Evolutionary conservation across 2,329 filamentous ascomycete species (phyloP).

Genomic region (Colletotrichum tanaceti): DNA sequence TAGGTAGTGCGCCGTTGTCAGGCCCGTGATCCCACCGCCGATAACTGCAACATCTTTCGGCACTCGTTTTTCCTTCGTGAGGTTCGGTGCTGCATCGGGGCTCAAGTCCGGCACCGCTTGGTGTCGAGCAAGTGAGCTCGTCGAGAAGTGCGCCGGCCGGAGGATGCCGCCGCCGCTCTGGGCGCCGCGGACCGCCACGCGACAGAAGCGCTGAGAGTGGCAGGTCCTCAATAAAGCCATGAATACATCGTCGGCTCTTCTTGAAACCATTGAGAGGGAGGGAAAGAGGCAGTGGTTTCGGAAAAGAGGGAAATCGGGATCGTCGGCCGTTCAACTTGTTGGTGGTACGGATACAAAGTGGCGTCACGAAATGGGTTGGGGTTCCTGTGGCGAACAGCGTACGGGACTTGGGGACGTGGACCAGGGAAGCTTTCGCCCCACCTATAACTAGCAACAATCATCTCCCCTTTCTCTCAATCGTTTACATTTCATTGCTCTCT

Average conservation of each 20-base stretch:
- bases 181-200: constrained; percentile 11
- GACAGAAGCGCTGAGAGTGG: constrained; percentile 35
- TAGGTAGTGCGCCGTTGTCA: constrained; percentile 82
- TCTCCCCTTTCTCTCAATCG: background rate
- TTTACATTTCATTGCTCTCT: background rate
- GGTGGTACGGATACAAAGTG: constrained; percentile 21
- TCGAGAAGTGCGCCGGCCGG: constrained; percentile 24
- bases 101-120: background rate
- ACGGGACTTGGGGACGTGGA: constrained; percentile 11
- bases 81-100: background rate
- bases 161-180: background rate
- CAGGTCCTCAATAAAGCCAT: constrained; percentile 37
- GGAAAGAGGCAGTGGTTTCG: constrained; percentile 1
- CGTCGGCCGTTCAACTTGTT: background rate
- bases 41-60: constrained; percentile 71
- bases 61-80: constrained; percentile 4
- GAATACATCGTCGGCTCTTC: constrained; percentile 26
- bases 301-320: background rate
- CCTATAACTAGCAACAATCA: constrained; percentile 19
- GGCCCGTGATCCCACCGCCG: constrained; percentile 85
- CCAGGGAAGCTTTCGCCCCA: constrained; percentile 10
- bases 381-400: constrained; percentile 18
- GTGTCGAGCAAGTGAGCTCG: background rate
- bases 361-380: constrained; percentile 27
- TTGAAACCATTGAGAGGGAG: constrained; percentile 13